Percentiles rank a stretch among this genome's conserved stretches.
These are phyloP conservation scores for Pythium grandisporangium DNA, from an alignment of 352 stramenopile genomes.

Conservation along the genomic window DNA sequence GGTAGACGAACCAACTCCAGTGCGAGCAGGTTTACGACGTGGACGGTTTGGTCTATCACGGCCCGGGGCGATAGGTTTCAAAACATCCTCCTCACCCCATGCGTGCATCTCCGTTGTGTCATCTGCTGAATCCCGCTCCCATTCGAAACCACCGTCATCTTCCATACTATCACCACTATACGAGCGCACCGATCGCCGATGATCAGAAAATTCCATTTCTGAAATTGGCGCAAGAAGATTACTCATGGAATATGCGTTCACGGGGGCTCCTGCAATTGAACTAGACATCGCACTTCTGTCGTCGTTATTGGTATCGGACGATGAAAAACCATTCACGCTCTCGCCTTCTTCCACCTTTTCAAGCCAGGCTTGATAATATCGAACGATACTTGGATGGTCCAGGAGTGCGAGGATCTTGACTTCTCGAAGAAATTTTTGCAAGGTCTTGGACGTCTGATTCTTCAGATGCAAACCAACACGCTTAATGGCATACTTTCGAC, in stretches of 20 bases:
- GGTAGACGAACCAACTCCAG: no score
- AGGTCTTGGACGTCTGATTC: conserved; percentile 84
- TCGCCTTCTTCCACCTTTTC: conserved; percentile 71
- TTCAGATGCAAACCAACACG: conserved; percentile 74
- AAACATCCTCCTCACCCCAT: conserved; percentile 32
- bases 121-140: conserved; percentile 52
- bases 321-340: no score
- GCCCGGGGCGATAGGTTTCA: no score
- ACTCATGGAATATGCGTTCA: conserved; percentile 64
- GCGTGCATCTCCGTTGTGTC: conserved; percentile 19
- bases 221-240: conserved; percentile 66
- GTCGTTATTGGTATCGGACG: no score
- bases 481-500: conserved; percentile 92
- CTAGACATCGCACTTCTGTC: no score
- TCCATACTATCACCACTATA: conserved; percentile 38
- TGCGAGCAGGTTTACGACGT: no score
- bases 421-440: conserved; percentile 91
- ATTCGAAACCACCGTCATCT: conserved; percentile 66
- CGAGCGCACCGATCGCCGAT: conserved; percentile 29
- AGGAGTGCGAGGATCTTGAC: conserved; percentile 89
- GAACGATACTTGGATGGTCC: conserved; percentile 91
- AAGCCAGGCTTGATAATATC: conserved; percentile 89
- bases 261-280: no score
- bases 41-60: no score
- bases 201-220: conserved; percentile 50